Base-by-base conservation (phyloP, 208 protist genomes). In the Leishmania mexicana region DNA sequence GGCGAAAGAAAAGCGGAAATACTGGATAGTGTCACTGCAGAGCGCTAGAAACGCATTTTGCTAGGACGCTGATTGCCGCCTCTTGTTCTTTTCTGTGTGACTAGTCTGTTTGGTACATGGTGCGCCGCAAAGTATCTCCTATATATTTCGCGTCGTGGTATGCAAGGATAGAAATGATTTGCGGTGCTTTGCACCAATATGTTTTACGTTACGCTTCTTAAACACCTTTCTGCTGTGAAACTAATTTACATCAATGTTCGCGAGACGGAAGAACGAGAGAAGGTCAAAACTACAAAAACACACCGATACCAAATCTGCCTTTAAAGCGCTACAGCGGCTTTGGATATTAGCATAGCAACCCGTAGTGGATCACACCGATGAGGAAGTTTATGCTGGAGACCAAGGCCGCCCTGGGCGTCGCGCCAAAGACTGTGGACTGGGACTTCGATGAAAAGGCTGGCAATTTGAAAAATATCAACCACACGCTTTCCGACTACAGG, bases 331-430 rank as follows among this genome's bases (percentile, higher is more conserved):
- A 28, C n/a, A 38, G 28, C n/a, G 3, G 3, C 15, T 42, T 67
- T 78, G 3, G 13, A 15, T 17, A 24, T 24, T 47, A 21, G 49
- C 13, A 7, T 62, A 24, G 0, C 2, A 45, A 11, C 5, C n/a
- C 28, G 42, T 57, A 35, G 47, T 21, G 11, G n/a, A 19, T 68
- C 2, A 15, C 10, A 68, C 42, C 57, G 24, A 93, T 93, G 87
- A 90, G 89, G 81, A 93, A 91, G 79, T 86, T 91, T 64, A 54
- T 91, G 65, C 49, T 90, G 67, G 86, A 91, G 19, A 81, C 86
- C 1, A 88, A 86, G 81, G 81, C 79, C 42, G 79, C 81, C 31
- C 75, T 93, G 24, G 82, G 84, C 68, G 53, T 82, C 35, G 84
- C 83, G 0, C 83, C 85, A 47, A 94, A 92, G 78, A 92, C 88